These are phyloP conservation scores for Dactylellina drechsleri DNA, from an alignment of 2,329 filamentous ascomycete genomes.

Conservation along the genomic window DNA sequence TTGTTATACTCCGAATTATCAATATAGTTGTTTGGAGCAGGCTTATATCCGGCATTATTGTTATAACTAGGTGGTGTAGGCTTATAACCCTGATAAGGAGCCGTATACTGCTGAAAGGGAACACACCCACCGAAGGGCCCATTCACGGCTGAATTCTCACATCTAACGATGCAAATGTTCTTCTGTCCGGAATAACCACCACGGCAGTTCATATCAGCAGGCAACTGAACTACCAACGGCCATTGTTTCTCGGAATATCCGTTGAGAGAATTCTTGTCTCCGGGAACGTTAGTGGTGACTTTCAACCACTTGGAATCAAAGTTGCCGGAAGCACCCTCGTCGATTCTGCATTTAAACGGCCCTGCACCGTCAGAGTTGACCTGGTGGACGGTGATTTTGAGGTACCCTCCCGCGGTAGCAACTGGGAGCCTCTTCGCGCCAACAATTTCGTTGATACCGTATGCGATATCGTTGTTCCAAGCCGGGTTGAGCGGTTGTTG, in stretches of 20 bases:
- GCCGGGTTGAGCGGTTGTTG: not conserved
- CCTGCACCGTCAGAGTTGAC: slow-evolving; percentile 1
- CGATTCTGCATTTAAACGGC: slow-evolving; percentile 7
- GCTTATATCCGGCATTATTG: not conserved
- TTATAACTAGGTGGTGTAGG: not conserved
- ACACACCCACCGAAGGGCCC: slow-evolving; percentile 69
- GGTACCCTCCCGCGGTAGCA: not conserved
- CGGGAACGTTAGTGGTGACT: not conserved
- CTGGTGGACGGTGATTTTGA: not conserved
- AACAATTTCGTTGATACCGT: not conserved
- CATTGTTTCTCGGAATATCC: not conserved
- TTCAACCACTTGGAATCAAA: not conserved
- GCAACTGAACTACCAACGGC: not conserved
- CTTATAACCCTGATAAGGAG: not conserved
- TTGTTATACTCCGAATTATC: not conserved
- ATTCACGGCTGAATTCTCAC: slow-evolving; percentile 70
- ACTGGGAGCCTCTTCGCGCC: not conserved
- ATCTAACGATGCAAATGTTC: slow-evolving; percentile 72
- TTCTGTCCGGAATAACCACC: slow-evolving; percentile 70
- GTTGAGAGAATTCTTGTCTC: not conserved
- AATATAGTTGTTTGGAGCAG: not conserved
- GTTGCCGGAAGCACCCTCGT: not conserved
- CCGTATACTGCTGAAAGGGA: not conserved
- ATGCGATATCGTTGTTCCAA: not conserved
- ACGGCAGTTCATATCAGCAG: slow-evolving; percentile 64